Base-by-base conservation (phyloP, 768 basidiomycete genomes). In the Solioccasus polychromus region DNA sequence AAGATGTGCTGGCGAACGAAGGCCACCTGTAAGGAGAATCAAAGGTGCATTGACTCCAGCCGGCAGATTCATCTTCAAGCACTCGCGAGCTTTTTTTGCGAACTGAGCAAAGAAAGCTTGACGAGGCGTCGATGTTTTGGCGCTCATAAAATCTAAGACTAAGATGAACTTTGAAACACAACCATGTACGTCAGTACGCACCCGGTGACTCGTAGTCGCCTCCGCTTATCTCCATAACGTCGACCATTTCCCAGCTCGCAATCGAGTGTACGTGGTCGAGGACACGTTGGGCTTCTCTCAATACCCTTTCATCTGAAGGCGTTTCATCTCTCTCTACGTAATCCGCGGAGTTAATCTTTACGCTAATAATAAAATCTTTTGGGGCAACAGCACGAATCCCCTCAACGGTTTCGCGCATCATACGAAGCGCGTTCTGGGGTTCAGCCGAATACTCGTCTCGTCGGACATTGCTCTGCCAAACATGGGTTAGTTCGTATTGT, bases 191-290 rank as follows among this genome's bases (percentile, higher is more conserved):
- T 12, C 22, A 3, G 0, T 10, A 55, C 72, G 15, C 54, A 85
- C 90, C 79, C 54, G 87, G 85, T 15, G 74, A 78, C 57, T 91
- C 88, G 53, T 94, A 95, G 59, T 85, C 83, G 1, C 92, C 92
- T 2, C 92, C 92, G 44, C 85, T 89, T 48, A 95, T 78, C 64
- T 95, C 92, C 40, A 95, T 80, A 57, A 92, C 86, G 62, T 95
- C 92, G 5, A 94, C 57, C 15, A 68, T 66, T 1, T 74, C 74
- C 82, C 88, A 89, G 30, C 63, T 60, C 0, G 83, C 77, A 23
- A 92, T 79, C 30, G 72, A 61, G 15, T 67, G 62, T 11, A 92
- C 69, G 56, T 92, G 83, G 18, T 72, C 63, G 3, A 91, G 63
- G 1, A 83, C 83, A 20, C 75, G 68, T 58, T 26, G 47, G 23